A percentile compares a stretch with the other conserved stretches of the same genome.
Conservation (phyloP, 306 rosid species). For the Cucurbita moschata region DNA sequence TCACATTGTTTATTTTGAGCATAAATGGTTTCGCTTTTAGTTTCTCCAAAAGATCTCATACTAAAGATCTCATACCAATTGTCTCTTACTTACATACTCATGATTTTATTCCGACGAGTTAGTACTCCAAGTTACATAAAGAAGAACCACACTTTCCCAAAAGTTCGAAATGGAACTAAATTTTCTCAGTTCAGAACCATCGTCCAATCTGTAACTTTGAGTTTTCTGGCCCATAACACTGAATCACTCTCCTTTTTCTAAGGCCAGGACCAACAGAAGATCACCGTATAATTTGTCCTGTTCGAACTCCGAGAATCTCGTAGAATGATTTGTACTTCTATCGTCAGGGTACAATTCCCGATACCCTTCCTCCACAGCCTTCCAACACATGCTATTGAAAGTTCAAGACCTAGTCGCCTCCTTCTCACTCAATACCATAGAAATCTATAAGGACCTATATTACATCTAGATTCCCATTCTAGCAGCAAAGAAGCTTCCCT, state of each 20-base stretch:
- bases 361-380: too few species aligned
- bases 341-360: neutral
- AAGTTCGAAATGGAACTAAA: neutral
- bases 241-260: neutral
- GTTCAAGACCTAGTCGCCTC: neutral
- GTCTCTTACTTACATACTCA: too few species aligned
- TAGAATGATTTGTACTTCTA: neutral
- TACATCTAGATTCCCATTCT: neutral
- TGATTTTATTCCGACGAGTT: rapidly evolving
- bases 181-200: neutral
- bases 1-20: too few species aligned
- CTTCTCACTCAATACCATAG: neutral
- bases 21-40: too few species aligned
- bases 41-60: too few species aligned
- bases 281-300: neutral
- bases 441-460: neutral
- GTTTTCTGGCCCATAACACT: neutral
- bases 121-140: neutral
- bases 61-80: too few species aligned
- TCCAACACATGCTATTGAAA: neutral
- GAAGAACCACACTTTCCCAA: neutral
- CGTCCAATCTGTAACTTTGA: neutral
- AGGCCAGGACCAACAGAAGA: neutral
- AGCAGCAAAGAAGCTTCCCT: neutral
- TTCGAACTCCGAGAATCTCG: neutral